A percentile compares a stretch with the other conserved stretches of the same genome.
These are phyloP conservation scores for Carex cristatella DNA, from an alignment of 176 grass and related monocot species.

Conservation along the genomic window DNA sequence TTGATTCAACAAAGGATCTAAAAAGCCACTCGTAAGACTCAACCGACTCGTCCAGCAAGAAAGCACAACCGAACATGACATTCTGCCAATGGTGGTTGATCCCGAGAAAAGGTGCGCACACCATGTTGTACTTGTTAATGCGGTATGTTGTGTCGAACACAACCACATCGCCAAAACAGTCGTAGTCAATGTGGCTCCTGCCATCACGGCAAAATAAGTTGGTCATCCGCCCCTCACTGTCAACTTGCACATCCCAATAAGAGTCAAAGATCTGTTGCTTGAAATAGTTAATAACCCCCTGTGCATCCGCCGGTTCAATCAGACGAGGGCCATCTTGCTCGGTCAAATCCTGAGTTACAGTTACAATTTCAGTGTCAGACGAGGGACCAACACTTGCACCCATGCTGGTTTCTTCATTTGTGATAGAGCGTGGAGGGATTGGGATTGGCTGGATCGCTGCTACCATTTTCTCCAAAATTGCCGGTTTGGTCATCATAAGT, in stretches of 20 bases:
- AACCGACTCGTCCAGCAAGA: conserved; percentile 53
- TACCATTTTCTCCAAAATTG: conserved; percentile 63
- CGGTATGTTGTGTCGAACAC: conserved; percentile 63
- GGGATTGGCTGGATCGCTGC: conserved; percentile 57
- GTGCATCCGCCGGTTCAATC: conserved; percentile 54
- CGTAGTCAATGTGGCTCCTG: conserved; percentile 53
- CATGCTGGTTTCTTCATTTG: conserved; percentile 30
- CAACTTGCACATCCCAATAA: conserved; percentile 65
- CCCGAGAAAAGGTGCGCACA: conserved; percentile 68
- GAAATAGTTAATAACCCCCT: conserved; percentile 54
- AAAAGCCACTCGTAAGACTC: conserved; percentile 68
- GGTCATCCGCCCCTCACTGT: conserved; percentile 47
- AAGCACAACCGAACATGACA: conserved; percentile 67
- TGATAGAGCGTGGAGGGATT: conserved; percentile 36
- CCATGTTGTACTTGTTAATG: conserved; percentile 59
- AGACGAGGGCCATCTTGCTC: conserved; percentile 16
- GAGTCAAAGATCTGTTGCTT: conserved; percentile 30
- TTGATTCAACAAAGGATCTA: conserved; percentile 63
- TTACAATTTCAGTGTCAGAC: conserved; percentile 12
- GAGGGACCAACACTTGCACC: conserved; percentile 11
- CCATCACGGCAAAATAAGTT: conserved; percentile 77
- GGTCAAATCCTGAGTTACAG: neutral
- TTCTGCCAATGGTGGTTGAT: conserved; percentile 67
- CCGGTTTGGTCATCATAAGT: conserved; percentile 59
- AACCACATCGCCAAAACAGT: conserved; percentile 67